Conservation (phyloP, 441 rosid species). For the Gossypium trilobum region DNA sequence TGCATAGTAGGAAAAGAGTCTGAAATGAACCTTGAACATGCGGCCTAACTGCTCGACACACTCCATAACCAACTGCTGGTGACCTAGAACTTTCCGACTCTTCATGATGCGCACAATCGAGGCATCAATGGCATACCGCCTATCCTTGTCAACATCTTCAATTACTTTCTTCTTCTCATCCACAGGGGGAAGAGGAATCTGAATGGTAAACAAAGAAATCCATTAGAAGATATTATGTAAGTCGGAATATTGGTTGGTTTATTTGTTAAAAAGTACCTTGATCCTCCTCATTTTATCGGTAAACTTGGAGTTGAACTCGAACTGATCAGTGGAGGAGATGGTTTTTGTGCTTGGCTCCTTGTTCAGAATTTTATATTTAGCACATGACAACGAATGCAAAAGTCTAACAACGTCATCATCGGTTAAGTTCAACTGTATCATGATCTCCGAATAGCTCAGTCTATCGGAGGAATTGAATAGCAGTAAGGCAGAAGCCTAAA, state of each 20-base stretch:
- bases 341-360: slow-evolving; percentile 33
- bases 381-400: slow-evolving; percentile 34
- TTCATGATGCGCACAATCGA: slow-evolving; percentile 49
- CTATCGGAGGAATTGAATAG: slow-evolving; percentile 34
- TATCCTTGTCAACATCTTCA: slow-evolving; percentile 45
- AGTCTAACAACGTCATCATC: slow-evolving; percentile 32
- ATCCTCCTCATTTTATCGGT: slow-evolving; percentile 37
- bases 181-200: slow-evolving; percentile 45
- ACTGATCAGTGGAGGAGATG: slow-evolving; percentile 25
- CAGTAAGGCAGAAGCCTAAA: slow-evolving; percentile 33
- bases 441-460: slow-evolving; percentile 36
- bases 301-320: slow-evolving; percentile 33
- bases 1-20: background rate
- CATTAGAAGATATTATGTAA: background rate
- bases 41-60: slow-evolving; percentile 45
- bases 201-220: slow-evolving; percentile 9
- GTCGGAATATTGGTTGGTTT: background rate
- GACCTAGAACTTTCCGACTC: slow-evolving; percentile 41
- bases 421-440: slow-evolving; percentile 29
- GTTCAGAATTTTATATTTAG: slow-evolving; percentile 33
- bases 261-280: slow-evolving; percentile 19
- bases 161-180: slow-evolving; percentile 42
- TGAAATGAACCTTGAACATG: slow-evolving; percentile 34
- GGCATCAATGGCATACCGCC: slow-evolving; percentile 49
- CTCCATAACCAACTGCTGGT: slow-evolving; percentile 38